Percentiles rank a stretch among this genome's conserved stretches.
Conservation (phyloP, 305 asterid species). For the Fraxinus floribunda region DNA sequence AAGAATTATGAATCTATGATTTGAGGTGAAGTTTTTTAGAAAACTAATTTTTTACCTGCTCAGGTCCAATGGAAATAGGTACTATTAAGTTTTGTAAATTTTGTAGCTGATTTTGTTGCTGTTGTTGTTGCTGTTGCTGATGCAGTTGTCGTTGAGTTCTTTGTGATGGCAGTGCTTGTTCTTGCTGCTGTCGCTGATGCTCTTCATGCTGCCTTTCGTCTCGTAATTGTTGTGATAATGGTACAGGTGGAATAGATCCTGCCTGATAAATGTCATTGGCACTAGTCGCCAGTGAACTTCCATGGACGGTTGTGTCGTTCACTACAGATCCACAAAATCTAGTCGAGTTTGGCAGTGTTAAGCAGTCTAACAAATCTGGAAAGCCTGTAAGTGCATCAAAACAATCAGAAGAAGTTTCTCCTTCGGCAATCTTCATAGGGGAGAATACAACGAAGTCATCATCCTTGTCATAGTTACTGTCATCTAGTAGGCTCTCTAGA, state of each 20-base stretch:
- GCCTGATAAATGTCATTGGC: slow-evolving; percentile 29
- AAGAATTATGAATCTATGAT: neutral
- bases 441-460: slow-evolving; percentile 37
- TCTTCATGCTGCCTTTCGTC: slow-evolving; percentile 59
- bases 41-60: slow-evolving; percentile 44
- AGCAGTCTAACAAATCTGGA: slow-evolving; percentile 58
- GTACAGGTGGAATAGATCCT: slow-evolving; percentile 27
- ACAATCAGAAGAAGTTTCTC: slow-evolving; percentile 30
- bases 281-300: slow-evolving; percentile 28
- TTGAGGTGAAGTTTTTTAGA: neutral
- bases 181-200: slow-evolving; percentile 15
- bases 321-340: slow-evolving; percentile 33
- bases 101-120: slow-evolving; percentile 37
- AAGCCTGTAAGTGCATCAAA: slow-evolving; percentile 36
- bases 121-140: slow-evolving; percentile 21
- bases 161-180: slow-evolving; percentile 19
- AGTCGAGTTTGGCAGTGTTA: slow-evolving; percentile 42
- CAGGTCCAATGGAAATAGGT: slow-evolving; percentile 51
- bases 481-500: slow-evolving; percentile 55
- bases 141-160: slow-evolving; percentile 27
- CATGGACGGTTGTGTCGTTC: slow-evolving; percentile 21
- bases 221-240: slow-evolving; percentile 58
- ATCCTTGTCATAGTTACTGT: slow-evolving; percentile 31
- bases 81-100: slow-evolving; percentile 48
- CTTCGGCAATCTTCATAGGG: slow-evolving; percentile 35